Percentiles rank a stretch among this genome's conserved stretches.
Conservation (phyloP, 371 early-diverging fungal genomes). For the Funneliformis caledonium region DNA sequence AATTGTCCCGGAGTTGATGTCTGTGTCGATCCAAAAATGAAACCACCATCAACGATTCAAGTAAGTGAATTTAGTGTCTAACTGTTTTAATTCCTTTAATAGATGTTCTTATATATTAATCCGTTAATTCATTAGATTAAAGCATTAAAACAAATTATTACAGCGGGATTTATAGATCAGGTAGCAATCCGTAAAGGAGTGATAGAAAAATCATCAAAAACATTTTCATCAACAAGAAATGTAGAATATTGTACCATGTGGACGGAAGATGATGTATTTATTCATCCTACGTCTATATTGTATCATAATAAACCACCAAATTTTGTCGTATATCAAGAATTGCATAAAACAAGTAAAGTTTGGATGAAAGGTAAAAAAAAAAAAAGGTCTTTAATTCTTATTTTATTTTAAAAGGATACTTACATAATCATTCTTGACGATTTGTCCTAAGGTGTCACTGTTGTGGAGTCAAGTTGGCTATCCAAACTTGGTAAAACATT, state of each 20-base stretch:
- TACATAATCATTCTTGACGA: slow-evolving; percentile 81
- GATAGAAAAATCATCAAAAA: slow-evolving; percentile 61
- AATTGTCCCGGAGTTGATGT: slow-evolving; percentile 66
- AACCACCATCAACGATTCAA: slow-evolving; percentile 41
- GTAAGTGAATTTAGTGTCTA: slow-evolving; percentile 1
- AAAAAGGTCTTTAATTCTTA: slow-evolving; percentile 10
- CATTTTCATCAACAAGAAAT: slow-evolving; percentile 52
- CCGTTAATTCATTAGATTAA: slow-evolving; percentile 54
- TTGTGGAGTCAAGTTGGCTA: slow-evolving; percentile 81
- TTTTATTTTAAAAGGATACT: slow-evolving; percentile 44
- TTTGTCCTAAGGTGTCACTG: slow-evolving; percentile 84
- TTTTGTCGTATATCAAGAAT: slow-evolving; percentile 77
- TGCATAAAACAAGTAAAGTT: slow-evolving; percentile 48
- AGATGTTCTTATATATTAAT: background rate
- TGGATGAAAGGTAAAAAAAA: slow-evolving; percentile 40
- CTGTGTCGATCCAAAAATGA: slow-evolving; percentile 50
- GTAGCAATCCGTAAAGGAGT: slow-evolving; percentile 83
- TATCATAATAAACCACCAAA: slow-evolving; percentile 75
- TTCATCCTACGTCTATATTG: slow-evolving; percentile 77
- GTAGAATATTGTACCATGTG: slow-evolving; percentile 81
- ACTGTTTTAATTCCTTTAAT: background rate
- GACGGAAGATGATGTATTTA: slow-evolving; percentile 72
- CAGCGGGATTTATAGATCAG: slow-evolving; percentile 90
- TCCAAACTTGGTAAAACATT: slow-evolving; percentile 60
- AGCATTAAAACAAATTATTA: slow-evolving; percentile 82